phyloP scores from a whole-genome alignment of 1,284 basidiomycete species.

The Pseudozyma sp. region DNA sequence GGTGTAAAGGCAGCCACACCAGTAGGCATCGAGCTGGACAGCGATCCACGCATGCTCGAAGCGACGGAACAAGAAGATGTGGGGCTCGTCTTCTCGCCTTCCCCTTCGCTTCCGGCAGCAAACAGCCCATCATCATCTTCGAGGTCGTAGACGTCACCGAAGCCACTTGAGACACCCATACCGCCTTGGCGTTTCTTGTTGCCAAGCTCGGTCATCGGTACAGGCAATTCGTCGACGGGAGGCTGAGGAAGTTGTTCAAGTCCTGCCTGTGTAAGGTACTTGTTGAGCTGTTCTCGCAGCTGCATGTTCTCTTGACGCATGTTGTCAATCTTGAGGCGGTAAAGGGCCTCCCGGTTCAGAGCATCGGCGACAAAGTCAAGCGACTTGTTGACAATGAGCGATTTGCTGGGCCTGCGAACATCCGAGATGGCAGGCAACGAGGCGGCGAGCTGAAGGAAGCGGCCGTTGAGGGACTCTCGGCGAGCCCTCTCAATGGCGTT shows the following conservation, averaged over 20 bases:
- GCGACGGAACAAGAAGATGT: slow-evolving; percentile 32
- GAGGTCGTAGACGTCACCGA: slow-evolving; percentile 36
- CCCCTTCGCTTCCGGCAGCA: slow-evolving; percentile 44
- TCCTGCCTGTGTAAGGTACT: slow-evolving; percentile 47
- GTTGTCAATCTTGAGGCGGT: slow-evolving; percentile 55
- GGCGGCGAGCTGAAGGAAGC: slow-evolving; percentile 60
- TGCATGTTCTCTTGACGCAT: slow-evolving; percentile 49
- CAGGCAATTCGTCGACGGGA: slow-evolving; percentile 39
- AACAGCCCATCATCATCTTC: slow-evolving; percentile 47
- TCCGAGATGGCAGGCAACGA: slow-evolving; percentile 56
- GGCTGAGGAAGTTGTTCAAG: slow-evolving; percentile 40
- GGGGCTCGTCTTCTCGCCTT: slow-evolving; percentile 43
- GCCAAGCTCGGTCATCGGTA: slow-evolving; percentile 45
- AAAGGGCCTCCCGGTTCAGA: slow-evolving; percentile 52
- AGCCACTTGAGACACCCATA: slow-evolving; percentile 4
- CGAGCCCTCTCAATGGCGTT: slow-evolving; percentile 64
- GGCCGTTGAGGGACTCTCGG: slow-evolving; percentile 59
- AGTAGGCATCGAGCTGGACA: slow-evolving; percentile 26
- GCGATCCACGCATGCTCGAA: slow-evolving; percentile 34
- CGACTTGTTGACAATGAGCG: slow-evolving; percentile 63
- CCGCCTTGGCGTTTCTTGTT: slow-evolving; percentile 39
- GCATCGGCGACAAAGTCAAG: slow-evolving; percentile 61
- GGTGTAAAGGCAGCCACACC: slow-evolving; percentile 36
- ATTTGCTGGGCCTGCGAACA: slow-evolving; percentile 61
- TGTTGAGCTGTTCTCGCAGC: slow-evolving; percentile 58